phyloP scores from a whole-genome alignment of 768 basidiomycete genomes.

The Cystofilobasidium macerans region DNA sequence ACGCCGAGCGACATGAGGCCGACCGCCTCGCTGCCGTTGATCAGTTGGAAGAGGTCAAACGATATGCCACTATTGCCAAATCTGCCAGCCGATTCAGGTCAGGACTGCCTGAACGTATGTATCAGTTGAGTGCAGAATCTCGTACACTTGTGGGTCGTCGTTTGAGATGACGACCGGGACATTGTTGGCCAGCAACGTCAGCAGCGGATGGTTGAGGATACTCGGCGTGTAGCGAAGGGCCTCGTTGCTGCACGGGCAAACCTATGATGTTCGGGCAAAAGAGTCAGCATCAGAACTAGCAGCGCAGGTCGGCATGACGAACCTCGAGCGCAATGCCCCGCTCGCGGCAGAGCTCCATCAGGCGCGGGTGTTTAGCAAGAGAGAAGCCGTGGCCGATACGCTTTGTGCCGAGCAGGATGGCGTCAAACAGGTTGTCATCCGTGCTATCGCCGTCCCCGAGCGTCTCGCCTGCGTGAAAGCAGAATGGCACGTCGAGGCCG shows the following conservation, averaged over 20 bases:
- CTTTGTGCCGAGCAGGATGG: constrained; percentile 63
- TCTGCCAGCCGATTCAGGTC: no score
- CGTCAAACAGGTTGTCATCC: constrained; percentile 66
- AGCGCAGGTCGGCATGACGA: constrained; percentile 51
- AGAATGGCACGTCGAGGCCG: constrained; percentile 44
- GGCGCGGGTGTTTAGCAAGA: constrained; percentile 61
- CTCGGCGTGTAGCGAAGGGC: constrained; percentile 59
- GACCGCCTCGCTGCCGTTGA: constrained; percentile 50
- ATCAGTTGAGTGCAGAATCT: constrained; percentile 41
- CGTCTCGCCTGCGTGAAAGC: constrained; percentile 73
- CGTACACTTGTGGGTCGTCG: constrained; percentile 63
- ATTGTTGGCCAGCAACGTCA: constrained; percentile 59
- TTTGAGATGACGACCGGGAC: constrained; percentile 60
- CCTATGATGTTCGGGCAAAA: neutral
- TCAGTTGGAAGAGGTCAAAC: constrained; percentile 66
- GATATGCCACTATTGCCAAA: constrained; percentile 61
- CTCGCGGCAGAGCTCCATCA: constrained; percentile 58
- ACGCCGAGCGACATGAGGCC: constrained; percentile 54
- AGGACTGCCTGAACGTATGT: neutral
- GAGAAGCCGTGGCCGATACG: constrained; percentile 75
- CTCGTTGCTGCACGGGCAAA: constrained; percentile 1
- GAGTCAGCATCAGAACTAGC: constrained; percentile 42
- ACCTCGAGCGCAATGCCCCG: constrained; percentile 57
- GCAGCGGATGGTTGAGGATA: constrained; percentile 68
- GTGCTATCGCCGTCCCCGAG: constrained; percentile 57